phyloP scores from a whole-genome alignment of 768 basidiomycete species.

The Xanthoconium stramineum region DNA sequence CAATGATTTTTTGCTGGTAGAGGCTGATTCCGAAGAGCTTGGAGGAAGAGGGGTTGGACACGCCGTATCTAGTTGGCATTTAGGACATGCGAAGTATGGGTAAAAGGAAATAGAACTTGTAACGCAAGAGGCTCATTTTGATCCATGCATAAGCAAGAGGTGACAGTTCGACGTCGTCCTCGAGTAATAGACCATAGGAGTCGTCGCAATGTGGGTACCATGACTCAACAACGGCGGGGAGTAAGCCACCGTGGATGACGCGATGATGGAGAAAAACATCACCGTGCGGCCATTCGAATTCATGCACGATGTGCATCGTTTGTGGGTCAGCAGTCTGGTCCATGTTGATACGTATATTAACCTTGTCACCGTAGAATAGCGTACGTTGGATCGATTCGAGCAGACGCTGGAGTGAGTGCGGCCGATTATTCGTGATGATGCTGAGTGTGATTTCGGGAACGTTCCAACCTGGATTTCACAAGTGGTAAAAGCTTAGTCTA shows the following conservation, averaged over 20 bases:
- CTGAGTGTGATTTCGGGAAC: slow-evolving; percentile 63
- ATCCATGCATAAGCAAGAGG: slow-evolving; percentile 83
- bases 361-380: slow-evolving; percentile 64
- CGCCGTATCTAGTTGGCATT: slow-evolving; percentile 51
- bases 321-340: slow-evolving; percentile 69
- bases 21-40: slow-evolving; percentile 77
- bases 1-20: slow-evolving; percentile 82
- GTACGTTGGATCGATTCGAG: slow-evolving; percentile 56
- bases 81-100: neutral
- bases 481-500: slow-evolving; percentile 1
- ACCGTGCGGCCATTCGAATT: slow-evolving; percentile 61
- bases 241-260: slow-evolving; percentile 73
- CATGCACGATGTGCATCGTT: slow-evolving; percentile 51
- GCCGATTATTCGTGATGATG: slow-evolving; percentile 76
- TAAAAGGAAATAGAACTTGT: slow-evolving; percentile 52
- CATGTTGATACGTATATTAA: slow-evolving; percentile 66
- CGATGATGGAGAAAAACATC: slow-evolving; percentile 62
- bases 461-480: slow-evolving; percentile 62
- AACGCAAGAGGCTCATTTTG: slow-evolving; percentile 75
- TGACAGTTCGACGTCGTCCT: slow-evolving; percentile 85
- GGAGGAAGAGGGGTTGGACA: slow-evolving; percentile 35
- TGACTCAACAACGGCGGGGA: slow-evolving; percentile 82
- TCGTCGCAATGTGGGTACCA: slow-evolving; percentile 80
- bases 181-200: slow-evolving; percentile 75
- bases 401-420: slow-evolving; percentile 65